Conservation (phyloP, 768 basidiomycete genomes). For the Paxillus rubicundulus region DNA sequence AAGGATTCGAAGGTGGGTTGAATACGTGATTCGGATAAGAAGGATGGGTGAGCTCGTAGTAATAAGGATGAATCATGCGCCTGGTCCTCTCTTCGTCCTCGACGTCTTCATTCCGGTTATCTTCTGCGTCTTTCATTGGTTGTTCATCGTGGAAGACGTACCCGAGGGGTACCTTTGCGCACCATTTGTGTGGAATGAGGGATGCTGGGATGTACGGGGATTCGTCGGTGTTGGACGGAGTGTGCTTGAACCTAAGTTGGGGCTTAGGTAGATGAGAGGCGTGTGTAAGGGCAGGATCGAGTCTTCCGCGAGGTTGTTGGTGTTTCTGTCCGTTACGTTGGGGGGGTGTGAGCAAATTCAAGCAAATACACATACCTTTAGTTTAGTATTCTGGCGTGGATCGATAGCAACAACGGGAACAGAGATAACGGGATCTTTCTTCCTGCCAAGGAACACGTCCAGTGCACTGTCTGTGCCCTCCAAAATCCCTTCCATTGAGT, state of each 20-base stretch:
- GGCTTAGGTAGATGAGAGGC: constrained; percentile 78
- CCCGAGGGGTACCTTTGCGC: constrained; percentile 82
- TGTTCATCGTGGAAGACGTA: constrained; percentile 43
- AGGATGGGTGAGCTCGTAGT: constrained; percentile 77
- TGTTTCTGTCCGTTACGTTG: constrained; percentile 31
- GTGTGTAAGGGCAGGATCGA: constrained; percentile 67
- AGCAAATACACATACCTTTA: constrained; percentile 30
- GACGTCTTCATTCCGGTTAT: constrained; percentile 12
- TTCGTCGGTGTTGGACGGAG: constrained; percentile 53
- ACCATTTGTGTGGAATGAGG: constrained; percentile 68
- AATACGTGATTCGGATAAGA: constrained; percentile 72
- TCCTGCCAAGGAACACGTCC: constrained; percentile 72
- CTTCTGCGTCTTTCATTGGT: constrained; percentile 19
- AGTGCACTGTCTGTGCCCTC: constrained; percentile 85
- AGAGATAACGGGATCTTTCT: constrained; percentile 62
- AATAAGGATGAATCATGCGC: constrained; percentile 69
- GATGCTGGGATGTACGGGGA: constrained; percentile 61
- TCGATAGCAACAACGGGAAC: constrained; percentile 42
- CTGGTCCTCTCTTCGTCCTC: constrained; percentile 21
- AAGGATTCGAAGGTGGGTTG: constrained; percentile 44
- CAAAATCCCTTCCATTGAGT: constrained; percentile 78
- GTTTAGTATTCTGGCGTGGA: constrained; percentile 16
- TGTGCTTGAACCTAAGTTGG: constrained; percentile 66
- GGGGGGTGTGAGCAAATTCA: neutral
- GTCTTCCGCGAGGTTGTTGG: constrained; percentile 38